Percentiles rank a stretch among this genome's conserved stretches.
phyloP scores from a whole-genome alignment of 768 basidiomycete genomes.

The Amyloporia xantha region DNA sequence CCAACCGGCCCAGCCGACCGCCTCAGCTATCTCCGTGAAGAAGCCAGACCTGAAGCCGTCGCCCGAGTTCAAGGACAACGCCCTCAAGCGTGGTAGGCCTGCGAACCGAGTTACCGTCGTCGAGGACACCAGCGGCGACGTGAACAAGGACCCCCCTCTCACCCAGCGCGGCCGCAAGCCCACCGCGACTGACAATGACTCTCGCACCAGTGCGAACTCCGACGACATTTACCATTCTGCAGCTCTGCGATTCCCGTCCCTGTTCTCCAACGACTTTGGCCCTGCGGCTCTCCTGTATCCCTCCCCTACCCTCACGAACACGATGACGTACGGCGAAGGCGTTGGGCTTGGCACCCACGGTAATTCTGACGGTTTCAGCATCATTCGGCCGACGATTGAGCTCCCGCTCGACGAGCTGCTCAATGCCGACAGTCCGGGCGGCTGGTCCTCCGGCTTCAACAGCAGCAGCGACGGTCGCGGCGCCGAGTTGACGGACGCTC shows the following conservation, averaged over 20 bases:
- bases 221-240: conserved; percentile 23
- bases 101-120: neutral
- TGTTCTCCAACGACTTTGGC: conserved; percentile 72
- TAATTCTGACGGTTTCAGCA: conserved; percentile 48
- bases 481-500: conserved; percentile 3
- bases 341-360: conserved; percentile 31
- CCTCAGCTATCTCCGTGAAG: conserved; percentile 40
- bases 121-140: conserved; percentile 9
- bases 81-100: conserved; percentile 32
- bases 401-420: conserved; percentile 82
- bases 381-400: conserved; percentile 76
- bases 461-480: neutral
- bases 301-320: conserved; percentile 57
- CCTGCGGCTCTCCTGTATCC: conserved; percentile 69
- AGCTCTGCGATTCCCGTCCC: conserved; percentile 60
- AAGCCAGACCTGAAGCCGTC: conserved; percentile 67
- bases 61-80: conserved; percentile 52
- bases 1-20: conserved; percentile 44
- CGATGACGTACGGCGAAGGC: conserved; percentile 76
- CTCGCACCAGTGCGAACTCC: conserved; percentile 11
- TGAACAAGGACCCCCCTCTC: conserved; percentile 30
- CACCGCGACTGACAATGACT: conserved; percentile 11
- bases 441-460: conserved; percentile 18
- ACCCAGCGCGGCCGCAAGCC: conserved; percentile 29
- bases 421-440: conserved; percentile 34